These are phyloP conservation scores for Agapanthus africanus DNA, from an alignment of 106 monocot species.

Conservation along the genomic window DNA sequence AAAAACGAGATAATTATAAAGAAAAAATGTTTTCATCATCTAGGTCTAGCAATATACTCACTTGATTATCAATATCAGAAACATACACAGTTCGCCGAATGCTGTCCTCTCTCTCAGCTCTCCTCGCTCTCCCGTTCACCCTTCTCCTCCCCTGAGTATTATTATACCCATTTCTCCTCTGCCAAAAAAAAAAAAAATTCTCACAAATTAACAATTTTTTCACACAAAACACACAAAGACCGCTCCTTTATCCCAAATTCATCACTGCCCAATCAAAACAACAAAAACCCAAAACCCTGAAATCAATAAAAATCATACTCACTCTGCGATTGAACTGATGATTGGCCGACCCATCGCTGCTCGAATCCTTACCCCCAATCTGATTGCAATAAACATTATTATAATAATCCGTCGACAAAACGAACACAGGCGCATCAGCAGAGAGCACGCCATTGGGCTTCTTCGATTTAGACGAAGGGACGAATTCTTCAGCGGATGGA, in stretches of 20 bases:
- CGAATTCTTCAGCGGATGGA: not conserved
- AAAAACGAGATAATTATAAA: too few species aligned
- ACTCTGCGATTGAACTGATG: conserved; percentile 50
- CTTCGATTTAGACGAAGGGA: not conserved
- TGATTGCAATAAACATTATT: not conserved
- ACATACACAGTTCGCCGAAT: conserved; percentile 71
- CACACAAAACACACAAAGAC: not conserved
- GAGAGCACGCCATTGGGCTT: conserved; percentile 28
- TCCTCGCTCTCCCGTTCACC: conserved; percentile 39
- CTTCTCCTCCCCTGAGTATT: conserved; percentile 40
- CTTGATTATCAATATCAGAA: conserved; percentile 64
- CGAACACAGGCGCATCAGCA: conserved; percentile 73
- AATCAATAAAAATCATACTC: conserved; percentile 7
- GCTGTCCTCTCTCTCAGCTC: conserved; percentile 54
- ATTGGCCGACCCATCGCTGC: conserved; percentile 46
- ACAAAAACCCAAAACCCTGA: not conserved
- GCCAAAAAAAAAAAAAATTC: conserved; percentile 15
- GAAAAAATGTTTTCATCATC: not conserved
- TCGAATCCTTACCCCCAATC: conserved; percentile 26
- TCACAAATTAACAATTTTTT: not conserved
- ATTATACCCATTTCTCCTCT: conserved; percentile 61
- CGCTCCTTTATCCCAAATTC: not conserved
- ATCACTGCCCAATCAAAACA: not conserved
- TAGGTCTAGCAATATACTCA: conserved; percentile 16
- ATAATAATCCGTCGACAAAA: conserved; percentile 29